These are phyloP conservation scores for Artemisia argyi DNA, from an alignment of 129 eudicot genomes.

Conservation along the genomic window DNA sequence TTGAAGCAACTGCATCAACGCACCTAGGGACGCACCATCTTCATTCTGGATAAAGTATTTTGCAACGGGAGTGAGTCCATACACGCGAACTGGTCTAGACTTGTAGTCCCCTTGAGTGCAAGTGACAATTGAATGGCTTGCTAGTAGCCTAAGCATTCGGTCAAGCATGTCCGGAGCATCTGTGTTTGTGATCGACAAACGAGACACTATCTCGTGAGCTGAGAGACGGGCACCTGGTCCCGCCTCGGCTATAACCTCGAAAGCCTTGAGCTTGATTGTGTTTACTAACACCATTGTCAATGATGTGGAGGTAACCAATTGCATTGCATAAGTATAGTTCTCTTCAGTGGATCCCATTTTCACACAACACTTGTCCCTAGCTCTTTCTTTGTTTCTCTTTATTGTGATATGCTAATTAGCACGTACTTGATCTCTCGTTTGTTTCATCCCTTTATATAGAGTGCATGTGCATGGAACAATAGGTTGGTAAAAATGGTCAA, in stretches of 20 bases:
- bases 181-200: constrained; percentile 17
- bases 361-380: no score
- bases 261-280: constrained; percentile 4
- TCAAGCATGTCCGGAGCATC: constrained; percentile 27
- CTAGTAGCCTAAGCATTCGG: constrained; percentile 20
- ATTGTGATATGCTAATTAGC: no score
- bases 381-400: no score
- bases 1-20: constrained; percentile 23
- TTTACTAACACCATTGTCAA: constrained; percentile 26
- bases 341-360: constrained; percentile 19
- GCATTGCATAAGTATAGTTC: constrained; percentile 22
- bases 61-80: no score
- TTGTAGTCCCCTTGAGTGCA: neutral
- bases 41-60: constrained; percentile 4
- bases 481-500: no score
- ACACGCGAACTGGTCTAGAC: no score
- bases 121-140: no score
- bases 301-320: constrained; percentile 7
- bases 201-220: constrained; percentile 9
- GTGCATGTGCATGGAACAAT: no score
- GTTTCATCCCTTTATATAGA: no score
- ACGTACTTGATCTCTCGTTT: no score
- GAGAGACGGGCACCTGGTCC: constrained; percentile 15
- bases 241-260: neutral
- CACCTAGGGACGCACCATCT: constrained; percentile 32